Conservation (phyloP, 2,329 filamentous ascomycete genomes). For the Aspergillus proliferans region DNA sequence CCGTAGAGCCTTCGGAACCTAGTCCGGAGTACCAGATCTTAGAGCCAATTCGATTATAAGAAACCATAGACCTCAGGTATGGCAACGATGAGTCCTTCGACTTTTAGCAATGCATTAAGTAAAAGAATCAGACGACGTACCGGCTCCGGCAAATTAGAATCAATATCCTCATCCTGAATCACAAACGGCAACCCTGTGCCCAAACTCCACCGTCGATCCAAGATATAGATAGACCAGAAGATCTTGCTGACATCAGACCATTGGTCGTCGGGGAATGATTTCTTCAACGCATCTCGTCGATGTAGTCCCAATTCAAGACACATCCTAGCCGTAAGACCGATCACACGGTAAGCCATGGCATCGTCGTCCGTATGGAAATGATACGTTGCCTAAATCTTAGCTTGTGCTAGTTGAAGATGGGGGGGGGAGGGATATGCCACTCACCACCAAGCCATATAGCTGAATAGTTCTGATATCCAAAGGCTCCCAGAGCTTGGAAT, state of each 20-base stretch:
- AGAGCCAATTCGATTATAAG: constrained; percentile 73
- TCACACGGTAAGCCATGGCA: constrained; percentile 75
- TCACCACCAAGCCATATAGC: constrained; percentile 47
- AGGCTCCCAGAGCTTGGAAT: constrained; percentile 55
- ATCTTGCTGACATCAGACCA: constrained; percentile 62
- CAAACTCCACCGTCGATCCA: constrained; percentile 83
- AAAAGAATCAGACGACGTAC: constrained; percentile 42
- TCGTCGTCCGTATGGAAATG: constrained; percentile 84
- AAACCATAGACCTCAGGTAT: constrained; percentile 77
- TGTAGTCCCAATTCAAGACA: constrained; percentile 81
- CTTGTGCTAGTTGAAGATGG: background rate
- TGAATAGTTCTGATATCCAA: constrained; percentile 55
- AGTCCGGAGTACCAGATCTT: constrained; percentile 81
- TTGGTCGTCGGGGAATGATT: constrained; percentile 61
- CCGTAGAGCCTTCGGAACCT: constrained; percentile 59
- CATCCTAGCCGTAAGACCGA: constrained; percentile 73
- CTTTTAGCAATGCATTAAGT: background rate
- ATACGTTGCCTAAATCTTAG: constrained; percentile 56
- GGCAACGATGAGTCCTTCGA: constrained; percentile 46
- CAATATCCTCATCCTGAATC: constrained; percentile 78
- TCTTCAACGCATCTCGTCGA: constrained; percentile 64
- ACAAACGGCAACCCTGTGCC: constrained; percentile 84
- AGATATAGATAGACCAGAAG: constrained; percentile 81
- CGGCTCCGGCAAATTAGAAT: constrained; percentile 69
- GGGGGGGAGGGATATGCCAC: constrained; percentile 5